Base-by-base conservation (phyloP, 495 filamentous ascomycete genomes). In the Penicillium paradoxum region DNA sequence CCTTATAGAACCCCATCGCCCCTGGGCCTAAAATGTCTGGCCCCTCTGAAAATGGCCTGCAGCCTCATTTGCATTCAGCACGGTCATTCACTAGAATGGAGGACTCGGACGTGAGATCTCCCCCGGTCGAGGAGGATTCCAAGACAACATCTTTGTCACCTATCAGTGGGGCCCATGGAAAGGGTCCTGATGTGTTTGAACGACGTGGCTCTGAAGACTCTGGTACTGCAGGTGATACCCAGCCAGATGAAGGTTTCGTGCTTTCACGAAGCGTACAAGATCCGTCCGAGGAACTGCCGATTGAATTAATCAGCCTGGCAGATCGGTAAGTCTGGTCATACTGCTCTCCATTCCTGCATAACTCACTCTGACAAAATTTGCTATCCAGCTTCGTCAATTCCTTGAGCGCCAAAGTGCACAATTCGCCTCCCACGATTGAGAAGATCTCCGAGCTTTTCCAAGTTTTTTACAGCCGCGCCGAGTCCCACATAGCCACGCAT, bases 361-460 rank as follows among this genome's bases (percentile, higher is more conserved):
- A 39, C 17, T 34, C 41, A 25, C 13, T 51, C 38, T 51, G 13
- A 51, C 38, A 22, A 14, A 6, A n/a, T 14, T 36, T 22, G 48
- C 18, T 2, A 11, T 5, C 34, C 58, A 93, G 90, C 50, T 99
- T 99, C 68, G 86, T 97, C 61, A 89, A 95, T 55, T 95, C 90
- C 6, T 71, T 99, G 24, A 87, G 83, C 45, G 91, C 89, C 51
- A 95, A 88, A 74, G 83, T 95, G 21, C 88, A 95, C 68, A 82
- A 87, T 14, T 83, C 83, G 11, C 93, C 95, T 9, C 84, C 91
- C 1, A 85, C 85, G 37, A 86, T 92, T 58, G 88, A 95, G 18
- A 87, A 82, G 56, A 83, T 97, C 19, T 86, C 91, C 5, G 76
- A 75, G n/a, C 73, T 95, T 18, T 97, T 96, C 66, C 95, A 99